Evolutionary conservation across 2,329 filamentous ascomycete species (phyloP).

Genomic region (Penicillium sp.): DNA sequence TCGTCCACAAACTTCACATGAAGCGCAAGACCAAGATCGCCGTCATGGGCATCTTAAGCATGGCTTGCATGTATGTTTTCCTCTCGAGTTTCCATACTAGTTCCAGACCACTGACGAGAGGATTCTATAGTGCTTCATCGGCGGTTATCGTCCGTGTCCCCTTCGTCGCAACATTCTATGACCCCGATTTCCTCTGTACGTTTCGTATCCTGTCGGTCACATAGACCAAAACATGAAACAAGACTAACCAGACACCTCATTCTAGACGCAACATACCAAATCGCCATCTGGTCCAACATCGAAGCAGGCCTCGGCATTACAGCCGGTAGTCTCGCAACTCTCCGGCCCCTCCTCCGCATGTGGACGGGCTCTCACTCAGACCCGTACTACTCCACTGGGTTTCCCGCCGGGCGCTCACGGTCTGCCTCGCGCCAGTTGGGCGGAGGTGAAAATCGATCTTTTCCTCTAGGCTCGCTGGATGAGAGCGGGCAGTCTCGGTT

Average conservation of each 20-base stretch:
- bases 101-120: background rate
- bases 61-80: constrained; percentile 45
- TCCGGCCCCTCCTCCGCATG: constrained; percentile 41
- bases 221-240: background rate
- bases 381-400: constrained; percentile 16
- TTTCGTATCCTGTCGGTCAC: background rate
- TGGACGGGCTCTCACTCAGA: constrained; percentile 18
- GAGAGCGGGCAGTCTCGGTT: constrained; percentile 12
- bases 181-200: constrained; percentile 32
- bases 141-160: constrained; percentile 40
- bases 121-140: constrained; percentile 33
- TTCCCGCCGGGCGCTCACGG: constrained; percentile 9
- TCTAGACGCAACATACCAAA: constrained; percentile 38
- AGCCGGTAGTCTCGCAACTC: constrained; percentile 42
- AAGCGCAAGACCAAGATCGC: constrained; percentile 44
- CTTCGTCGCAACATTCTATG: constrained; percentile 32
- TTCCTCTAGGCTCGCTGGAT: constrained; percentile 25
- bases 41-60: constrained; percentile 46
- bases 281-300: constrained; percentile 34
- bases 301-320: constrained; percentile 35
- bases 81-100: constrained; percentile 9
- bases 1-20: constrained; percentile 51
- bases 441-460: constrained; percentile 10
- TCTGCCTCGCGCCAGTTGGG: constrained; percentile 17
- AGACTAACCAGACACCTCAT: background rate